Evolutionary conservation across 306 rosid genomes (phyloP).

Genomic region (Fragaria vesca): DNA sequence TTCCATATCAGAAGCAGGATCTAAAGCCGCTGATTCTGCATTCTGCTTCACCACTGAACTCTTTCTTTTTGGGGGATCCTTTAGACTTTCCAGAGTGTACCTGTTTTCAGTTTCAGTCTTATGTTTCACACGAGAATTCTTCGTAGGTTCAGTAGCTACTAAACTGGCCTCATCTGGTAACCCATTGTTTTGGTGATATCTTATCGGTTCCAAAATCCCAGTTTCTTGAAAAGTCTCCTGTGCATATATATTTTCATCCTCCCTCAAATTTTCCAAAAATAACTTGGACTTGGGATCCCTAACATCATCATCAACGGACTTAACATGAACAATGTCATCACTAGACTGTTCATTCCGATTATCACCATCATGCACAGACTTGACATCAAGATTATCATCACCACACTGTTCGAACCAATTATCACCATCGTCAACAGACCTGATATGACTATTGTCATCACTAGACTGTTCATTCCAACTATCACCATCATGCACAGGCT

Average conservation of each 20-base stretch:
- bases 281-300: not conserved
- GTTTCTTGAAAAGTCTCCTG: not conserved
- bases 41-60: constrained; percentile 6
- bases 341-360: not conserved
- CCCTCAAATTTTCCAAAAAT: not conserved
- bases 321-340: not conserved
- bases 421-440: not conserved
- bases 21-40: not conserved
- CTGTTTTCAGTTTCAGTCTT: not conserved
- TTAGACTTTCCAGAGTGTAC: not conserved
- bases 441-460: not conserved
- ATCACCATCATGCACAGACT: not conserved
- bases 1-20: not conserved
- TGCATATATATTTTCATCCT: not conserved
- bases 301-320: not conserved
- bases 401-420: not conserved
- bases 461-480: not conserved
- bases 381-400: not conserved
- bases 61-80: constrained; percentile 10
- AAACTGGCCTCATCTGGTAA: not conserved
- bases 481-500: not conserved
- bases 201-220: not conserved
- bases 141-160: constrained; percentile 1
- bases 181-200: not conserved
- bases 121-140: constrained; percentile 15